A percentile compares a stretch with the other conserved stretches of the same genome.
Conservation (phyloP, 2,329 filamentous ascomycete genomes). For the Aspergillus proliferans region DNA sequence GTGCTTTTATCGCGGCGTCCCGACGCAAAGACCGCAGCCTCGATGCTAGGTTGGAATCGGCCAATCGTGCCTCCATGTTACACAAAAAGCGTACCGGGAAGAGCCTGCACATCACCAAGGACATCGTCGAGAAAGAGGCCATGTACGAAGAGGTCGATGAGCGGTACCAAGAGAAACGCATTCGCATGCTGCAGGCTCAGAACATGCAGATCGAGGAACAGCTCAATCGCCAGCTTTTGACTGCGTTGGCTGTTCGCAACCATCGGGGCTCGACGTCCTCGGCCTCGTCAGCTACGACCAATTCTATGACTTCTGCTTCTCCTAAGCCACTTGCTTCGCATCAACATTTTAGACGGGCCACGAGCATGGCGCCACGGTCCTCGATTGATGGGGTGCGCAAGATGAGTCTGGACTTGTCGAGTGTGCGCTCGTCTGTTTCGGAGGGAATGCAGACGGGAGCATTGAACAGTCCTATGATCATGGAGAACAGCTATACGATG, state of each 20-base stretch:
- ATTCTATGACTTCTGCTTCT: slow-evolving; percentile 5
- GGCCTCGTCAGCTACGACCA: neutral
- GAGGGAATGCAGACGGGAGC: slow-evolving; percentile 17
- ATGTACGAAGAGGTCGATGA: slow-evolving; percentile 97
- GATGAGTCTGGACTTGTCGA: slow-evolving; percentile 31
- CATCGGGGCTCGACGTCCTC: neutral
- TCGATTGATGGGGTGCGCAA: slow-evolving; percentile 26
- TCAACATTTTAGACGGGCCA: slow-evolving; percentile 17
- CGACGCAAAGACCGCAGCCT: slow-evolving; percentile 77
- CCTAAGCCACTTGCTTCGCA: slow-evolving; percentile 5
- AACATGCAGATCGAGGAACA: slow-evolving; percentile 33
- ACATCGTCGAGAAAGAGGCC: slow-evolving; percentile 83
- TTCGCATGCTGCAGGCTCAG: slow-evolving; percentile 34
- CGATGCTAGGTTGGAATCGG: slow-evolving; percentile 82
- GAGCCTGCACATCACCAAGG: slow-evolving; percentile 70
- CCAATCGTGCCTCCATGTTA: slow-evolving; percentile 79
- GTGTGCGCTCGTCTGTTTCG: slow-evolving; percentile 22
- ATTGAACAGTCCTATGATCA: slow-evolving; percentile 21
- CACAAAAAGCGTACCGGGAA: slow-evolving; percentile 84
- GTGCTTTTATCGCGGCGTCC: slow-evolving; percentile 89
- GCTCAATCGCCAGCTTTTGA: slow-evolving; percentile 32
- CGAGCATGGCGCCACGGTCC: slow-evolving; percentile 20
- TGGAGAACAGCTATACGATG: slow-evolving; percentile 16
- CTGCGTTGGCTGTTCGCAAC: slow-evolving; percentile 23
- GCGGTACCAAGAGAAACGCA: slow-evolving; percentile 46